Conservation (phyloP, 306 rosid genomes). For the Casuarina glauca region DNA sequence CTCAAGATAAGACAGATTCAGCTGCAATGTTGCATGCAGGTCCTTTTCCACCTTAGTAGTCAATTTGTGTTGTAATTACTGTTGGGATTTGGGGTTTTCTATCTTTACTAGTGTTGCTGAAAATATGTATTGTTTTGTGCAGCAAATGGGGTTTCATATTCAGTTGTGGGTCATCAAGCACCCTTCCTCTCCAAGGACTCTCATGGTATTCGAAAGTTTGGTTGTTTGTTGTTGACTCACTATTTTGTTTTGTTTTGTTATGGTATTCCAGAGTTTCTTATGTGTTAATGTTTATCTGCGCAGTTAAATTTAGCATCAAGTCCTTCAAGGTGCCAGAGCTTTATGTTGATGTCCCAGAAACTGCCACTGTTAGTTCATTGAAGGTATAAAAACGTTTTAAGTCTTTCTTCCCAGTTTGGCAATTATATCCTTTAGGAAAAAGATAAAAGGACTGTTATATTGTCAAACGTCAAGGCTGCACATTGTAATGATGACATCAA, state of each 20-base stretch:
- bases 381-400: slow-evolving; percentile 51
- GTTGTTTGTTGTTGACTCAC: slow-evolving; percentile 9
- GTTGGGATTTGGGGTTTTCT: slow-evolving; percentile 10
- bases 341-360: slow-evolving; percentile 79
- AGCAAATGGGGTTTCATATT: slow-evolving; percentile 39
- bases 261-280: slow-evolving; percentile 34
- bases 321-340: slow-evolving; percentile 90
- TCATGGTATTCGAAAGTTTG: slow-evolving; percentile 51
- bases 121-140: slow-evolving; percentile 28
- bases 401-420: neutral
- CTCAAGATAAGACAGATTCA: slow-evolving; percentile 38
- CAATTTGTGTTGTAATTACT: slow-evolving; percentile 6
- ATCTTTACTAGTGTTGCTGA: slow-evolving; percentile 12
- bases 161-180: slow-evolving; percentile 38
- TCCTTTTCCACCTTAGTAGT: slow-evolving; percentile 4
- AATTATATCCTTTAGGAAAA: neutral
- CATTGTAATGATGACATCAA: slow-evolving; percentile 1
- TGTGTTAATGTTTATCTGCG: slow-evolving; percentile 28
- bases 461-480: slow-evolving; percentile 12
- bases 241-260: slow-evolving; percentile 21
- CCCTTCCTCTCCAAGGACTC: slow-evolving; percentile 58
- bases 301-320: slow-evolving; percentile 87
- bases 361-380: slow-evolving; percentile 75
- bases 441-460: neutral
- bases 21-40: slow-evolving; percentile 42